These are phyloP conservation scores for Madurella fahalii DNA, from an alignment of 2,329 filamentous ascomycete species.

Conservation along the genomic window DNA sequence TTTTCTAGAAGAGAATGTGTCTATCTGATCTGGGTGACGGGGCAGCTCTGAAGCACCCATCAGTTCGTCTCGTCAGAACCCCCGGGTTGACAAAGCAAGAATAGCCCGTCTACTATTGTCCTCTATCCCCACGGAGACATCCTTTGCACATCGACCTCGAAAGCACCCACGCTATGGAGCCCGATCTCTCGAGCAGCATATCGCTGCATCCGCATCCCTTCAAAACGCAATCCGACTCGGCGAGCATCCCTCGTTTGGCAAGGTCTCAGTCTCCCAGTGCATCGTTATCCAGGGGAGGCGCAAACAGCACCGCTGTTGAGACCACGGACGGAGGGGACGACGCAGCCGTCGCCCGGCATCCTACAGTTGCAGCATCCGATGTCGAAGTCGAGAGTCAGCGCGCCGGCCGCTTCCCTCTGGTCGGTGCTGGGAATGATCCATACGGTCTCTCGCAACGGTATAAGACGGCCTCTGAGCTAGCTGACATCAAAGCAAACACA, in stretches of 20 bases:
- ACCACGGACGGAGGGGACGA: constrained; percentile 20
- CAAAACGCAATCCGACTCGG: constrained; percentile 24
- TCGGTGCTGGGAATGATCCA: constrained; percentile 68
- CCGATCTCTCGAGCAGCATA: constrained; percentile 31
- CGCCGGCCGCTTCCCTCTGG: constrained; percentile 50
- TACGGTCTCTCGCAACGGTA: constrained; percentile 72
- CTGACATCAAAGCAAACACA: constrained; percentile 73
- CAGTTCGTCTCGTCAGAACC: neutral
- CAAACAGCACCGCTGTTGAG: constrained; percentile 26
- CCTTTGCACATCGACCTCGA: neutral
- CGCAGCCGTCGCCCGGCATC: constrained; percentile 22
- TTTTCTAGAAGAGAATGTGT: neutral
- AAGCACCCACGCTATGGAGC: constrained; percentile 26
- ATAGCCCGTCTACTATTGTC: neutral
- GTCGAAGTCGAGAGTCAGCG: constrained; percentile 52
- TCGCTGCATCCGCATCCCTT: constrained; percentile 30
- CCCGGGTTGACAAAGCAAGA: neutral
- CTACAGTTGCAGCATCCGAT: constrained; percentile 33
- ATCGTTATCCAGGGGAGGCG: constrained; percentile 12
- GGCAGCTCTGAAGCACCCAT: neutral
- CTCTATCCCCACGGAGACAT: neutral
- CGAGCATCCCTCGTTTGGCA: constrained; percentile 12
- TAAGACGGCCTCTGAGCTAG: constrained; percentile 74
- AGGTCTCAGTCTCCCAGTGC: constrained; percentile 9
- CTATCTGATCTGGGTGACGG: neutral